A percentile compares a stretch with the other conserved stretches of the same genome.
Evolutionary conservation across 1,139 yeast species (phyloP).

Genomic region (Candida anutae): DNA sequence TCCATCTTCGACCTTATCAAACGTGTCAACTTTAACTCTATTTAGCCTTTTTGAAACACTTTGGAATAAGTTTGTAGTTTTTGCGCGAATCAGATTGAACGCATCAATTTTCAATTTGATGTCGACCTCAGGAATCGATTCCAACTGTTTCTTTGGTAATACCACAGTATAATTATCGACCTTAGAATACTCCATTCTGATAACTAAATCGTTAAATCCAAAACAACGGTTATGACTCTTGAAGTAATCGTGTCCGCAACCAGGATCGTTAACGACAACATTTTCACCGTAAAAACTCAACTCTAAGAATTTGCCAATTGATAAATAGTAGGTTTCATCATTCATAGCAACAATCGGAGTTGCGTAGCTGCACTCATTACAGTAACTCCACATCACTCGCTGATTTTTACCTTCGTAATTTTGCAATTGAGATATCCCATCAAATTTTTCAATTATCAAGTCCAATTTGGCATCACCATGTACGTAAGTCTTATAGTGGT

Average conservation of each 20-base stretch:
- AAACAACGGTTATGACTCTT: conserved; percentile 78
- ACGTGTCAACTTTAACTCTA: conserved; percentile 75
- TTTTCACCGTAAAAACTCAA: conserved; percentile 70
- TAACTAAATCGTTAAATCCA: conserved; percentile 72
- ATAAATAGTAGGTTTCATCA: conserved; percentile 81
- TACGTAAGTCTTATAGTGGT: conserved; percentile 82
- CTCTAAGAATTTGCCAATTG: conserved; percentile 90
- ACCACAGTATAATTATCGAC: conserved; percentile 73
- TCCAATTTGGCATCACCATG: conserved; percentile 84
- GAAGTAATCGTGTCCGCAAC: conserved; percentile 72
- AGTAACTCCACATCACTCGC: conserved; percentile 86
- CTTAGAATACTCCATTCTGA: conserved; percentile 67
- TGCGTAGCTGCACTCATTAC: conserved; percentile 67
- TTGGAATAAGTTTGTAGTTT: conserved; percentile 56
- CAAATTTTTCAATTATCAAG: conserved; percentile 56
- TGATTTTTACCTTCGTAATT: conserved; percentile 38
- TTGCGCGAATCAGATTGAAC: conserved; percentile 44
- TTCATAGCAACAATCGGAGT: conserved; percentile 84
- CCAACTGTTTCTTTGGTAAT: conserved; percentile 65
- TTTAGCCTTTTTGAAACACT: conserved; percentile 67
- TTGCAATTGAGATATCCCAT: conserved; percentile 44
- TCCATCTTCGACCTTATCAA: conserved; percentile 68
- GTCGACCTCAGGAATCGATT: conserved; percentile 69
- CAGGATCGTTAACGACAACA: conserved; percentile 37
- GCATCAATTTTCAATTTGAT: conserved; percentile 62